phyloP scores from a whole-genome alignment of 176 grass and related monocot species.

The Melocanna baccifera region DNA sequence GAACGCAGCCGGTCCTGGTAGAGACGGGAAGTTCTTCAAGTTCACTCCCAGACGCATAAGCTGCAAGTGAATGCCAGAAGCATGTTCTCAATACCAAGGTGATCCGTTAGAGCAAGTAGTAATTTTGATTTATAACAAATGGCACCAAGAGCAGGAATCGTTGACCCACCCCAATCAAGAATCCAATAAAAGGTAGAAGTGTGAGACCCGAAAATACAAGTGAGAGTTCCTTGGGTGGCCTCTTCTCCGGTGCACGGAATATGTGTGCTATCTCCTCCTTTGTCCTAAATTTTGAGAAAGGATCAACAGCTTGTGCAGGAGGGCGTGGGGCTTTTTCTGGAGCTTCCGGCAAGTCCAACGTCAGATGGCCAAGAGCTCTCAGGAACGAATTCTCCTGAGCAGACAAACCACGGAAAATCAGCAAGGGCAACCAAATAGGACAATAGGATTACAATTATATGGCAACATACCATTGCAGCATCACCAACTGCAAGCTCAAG shows the following conservation, averaged over 20 bases:
- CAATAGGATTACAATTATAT: neutral
- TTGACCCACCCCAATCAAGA: slow-evolving; percentile 76
- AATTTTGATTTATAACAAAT: neutral
- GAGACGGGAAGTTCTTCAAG: slow-evolving; percentile 79
- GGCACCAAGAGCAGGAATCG: neutral
- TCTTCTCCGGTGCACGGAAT: slow-evolving; percentile 86
- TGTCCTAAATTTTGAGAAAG: slow-evolving; percentile 66
- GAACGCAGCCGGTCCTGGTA: slow-evolving; percentile 57
- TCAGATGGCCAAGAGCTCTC: slow-evolving; percentile 60
- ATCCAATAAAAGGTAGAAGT: slow-evolving; percentile 65
- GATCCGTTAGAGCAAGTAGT: neutral
- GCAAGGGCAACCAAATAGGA: slow-evolving; percentile 3
- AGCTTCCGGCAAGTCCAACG: slow-evolving; percentile 82
- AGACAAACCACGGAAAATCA: slow-evolving; percentile 12
- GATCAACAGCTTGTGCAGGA: slow-evolving; percentile 66
- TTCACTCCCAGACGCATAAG: slow-evolving; percentile 70
- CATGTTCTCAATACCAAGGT: neutral
- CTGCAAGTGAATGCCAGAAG: slow-evolving; percentile 43
- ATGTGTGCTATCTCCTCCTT: slow-evolving; percentile 89
- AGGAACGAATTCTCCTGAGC: slow-evolving; percentile 89
- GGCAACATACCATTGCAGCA: slow-evolving; percentile 65
- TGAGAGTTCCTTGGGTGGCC: slow-evolving; percentile 78
- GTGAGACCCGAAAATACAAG: slow-evolving; percentile 65
- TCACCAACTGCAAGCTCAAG: slow-evolving; percentile 89
- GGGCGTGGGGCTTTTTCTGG: slow-evolving; percentile 79